Conservation (phyloP, 129 eudicot genomes). For the Lactuca saligna region DNA sequence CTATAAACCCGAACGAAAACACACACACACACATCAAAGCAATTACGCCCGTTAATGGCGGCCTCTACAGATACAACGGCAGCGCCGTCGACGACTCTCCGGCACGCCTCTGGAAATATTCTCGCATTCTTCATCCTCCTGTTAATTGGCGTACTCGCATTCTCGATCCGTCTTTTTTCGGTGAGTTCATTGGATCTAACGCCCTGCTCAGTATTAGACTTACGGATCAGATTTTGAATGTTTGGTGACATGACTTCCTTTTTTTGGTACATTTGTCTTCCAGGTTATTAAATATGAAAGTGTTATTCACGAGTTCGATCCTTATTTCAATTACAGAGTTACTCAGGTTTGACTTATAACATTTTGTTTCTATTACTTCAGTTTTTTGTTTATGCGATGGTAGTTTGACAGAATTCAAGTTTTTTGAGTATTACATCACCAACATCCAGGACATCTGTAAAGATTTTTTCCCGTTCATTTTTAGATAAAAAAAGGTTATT, state of each 20-base stretch:
- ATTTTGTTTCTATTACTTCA: background rate
- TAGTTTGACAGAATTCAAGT: background rate
- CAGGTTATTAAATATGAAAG: constrained; percentile 99
- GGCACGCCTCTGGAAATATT: constrained; percentile 82
- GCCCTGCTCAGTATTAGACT: background rate
- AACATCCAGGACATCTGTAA: constrained; percentile 13
- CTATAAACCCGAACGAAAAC: constrained; percentile 16
- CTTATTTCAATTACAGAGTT: constrained; percentile 97
- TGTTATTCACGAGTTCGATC: constrained; percentile 98
- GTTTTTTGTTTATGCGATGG: background rate
- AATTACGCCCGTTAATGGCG: constrained; percentile 65
- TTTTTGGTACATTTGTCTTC: constrained; percentile 4
- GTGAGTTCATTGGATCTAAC: constrained; percentile 35
- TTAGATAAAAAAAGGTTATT: background rate
- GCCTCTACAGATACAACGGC: constrained; percentile 47
- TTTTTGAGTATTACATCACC: constrained; percentile 1
- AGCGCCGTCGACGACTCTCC: constrained; percentile 44
- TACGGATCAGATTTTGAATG: constrained; percentile 4
- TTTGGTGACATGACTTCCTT: background rate
- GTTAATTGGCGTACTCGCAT: constrained; percentile 87
- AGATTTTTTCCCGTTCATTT: constrained; percentile 6
- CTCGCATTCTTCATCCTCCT: constrained; percentile 74
- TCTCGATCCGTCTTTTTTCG: constrained; percentile 98
- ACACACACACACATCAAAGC: constrained; percentile 21
- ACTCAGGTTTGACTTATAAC: constrained; percentile 66